phyloP scores from a whole-genome alignment of 2,329 filamentous ascomycete genomes.

The Arthrobotrys megalospora region DNA sequence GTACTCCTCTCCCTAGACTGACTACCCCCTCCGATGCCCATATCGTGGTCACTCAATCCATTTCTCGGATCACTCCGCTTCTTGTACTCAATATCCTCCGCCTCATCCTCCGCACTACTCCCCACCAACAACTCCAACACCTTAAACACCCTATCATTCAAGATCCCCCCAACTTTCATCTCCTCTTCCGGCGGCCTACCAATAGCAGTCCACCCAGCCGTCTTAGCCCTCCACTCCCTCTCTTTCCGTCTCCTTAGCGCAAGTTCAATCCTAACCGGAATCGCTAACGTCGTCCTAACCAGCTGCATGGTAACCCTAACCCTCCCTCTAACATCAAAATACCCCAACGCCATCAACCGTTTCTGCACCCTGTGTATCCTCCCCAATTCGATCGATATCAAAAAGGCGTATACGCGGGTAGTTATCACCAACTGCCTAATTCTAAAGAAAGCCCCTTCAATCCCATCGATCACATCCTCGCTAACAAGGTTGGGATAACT shows the following conservation, averaged over 20 bases:
- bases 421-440: slow-evolving; percentile 67
- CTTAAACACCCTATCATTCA: slow-evolving; percentile 67
- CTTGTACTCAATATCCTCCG: slow-evolving; percentile 65
- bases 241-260: slow-evolving; percentile 67
- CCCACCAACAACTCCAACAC: slow-evolving; percentile 68
- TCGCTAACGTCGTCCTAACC: slow-evolving; percentile 67
- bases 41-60: slow-evolving; percentile 44
- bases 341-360: slow-evolving; percentile 66
- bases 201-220: slow-evolving; percentile 66
- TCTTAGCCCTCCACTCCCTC: slow-evolving; percentile 67
- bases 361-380: slow-evolving; percentile 68
- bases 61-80: slow-evolving; percentile 53
- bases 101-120: slow-evolving; percentile 67
- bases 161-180: slow-evolving; percentile 64
- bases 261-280: slow-evolving; percentile 68
- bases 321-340: slow-evolving; percentile 67
- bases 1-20: slow-evolving; percentile 31
- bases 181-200: slow-evolving; percentile 65
- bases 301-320: slow-evolving; percentile 67
- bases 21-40: slow-evolving; percentile 22
- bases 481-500: slow-evolving; percentile 67
- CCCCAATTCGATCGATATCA: slow-evolving; percentile 68
- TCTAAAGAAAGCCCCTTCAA: slow-evolving; percentile 67
- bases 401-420: slow-evolving; percentile 67
- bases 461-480: slow-evolving; percentile 66